phyloP scores from a whole-genome alignment of 257 asterid species.

The Thymus mandschuricus region DNA sequence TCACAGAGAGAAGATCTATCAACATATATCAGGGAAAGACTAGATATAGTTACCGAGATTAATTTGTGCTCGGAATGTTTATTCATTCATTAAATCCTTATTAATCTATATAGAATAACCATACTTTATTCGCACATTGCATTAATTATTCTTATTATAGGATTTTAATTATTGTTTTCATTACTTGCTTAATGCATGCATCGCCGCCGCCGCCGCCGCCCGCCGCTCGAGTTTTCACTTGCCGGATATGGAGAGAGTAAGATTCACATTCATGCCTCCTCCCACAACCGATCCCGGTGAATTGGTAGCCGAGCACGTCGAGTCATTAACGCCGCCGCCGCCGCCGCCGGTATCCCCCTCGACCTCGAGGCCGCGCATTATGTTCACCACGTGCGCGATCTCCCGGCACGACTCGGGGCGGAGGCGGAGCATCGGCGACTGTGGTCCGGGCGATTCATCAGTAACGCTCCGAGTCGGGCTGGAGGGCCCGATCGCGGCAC shows the following conservation, averaged over 20 bases:
- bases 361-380: background rate
- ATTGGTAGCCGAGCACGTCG: conserved; percentile 5
- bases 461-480: conserved; percentile 12
- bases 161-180: no score
- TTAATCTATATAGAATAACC: no score
- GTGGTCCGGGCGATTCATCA: background rate
- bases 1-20: no score
- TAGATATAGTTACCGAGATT: no score
- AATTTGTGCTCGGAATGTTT: no score
- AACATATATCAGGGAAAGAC: no score
- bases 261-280: conserved; percentile 16
- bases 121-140: no score
- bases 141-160: no score
- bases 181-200: no score
- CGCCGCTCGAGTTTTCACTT: background rate
- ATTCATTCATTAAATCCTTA: no score
- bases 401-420: conserved; percentile 23
- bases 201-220: no score
- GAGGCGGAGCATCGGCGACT: conserved; percentile 11
- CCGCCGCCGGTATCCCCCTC: no score
- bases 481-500: background rate
- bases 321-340: background rate
- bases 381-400: conserved; percentile 16
- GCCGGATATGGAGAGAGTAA: background rate
- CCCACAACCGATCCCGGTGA: background rate